Base-by-base conservation (phyloP, 768 basidiomycete genomes). In the Calocera viscosa region DNA sequence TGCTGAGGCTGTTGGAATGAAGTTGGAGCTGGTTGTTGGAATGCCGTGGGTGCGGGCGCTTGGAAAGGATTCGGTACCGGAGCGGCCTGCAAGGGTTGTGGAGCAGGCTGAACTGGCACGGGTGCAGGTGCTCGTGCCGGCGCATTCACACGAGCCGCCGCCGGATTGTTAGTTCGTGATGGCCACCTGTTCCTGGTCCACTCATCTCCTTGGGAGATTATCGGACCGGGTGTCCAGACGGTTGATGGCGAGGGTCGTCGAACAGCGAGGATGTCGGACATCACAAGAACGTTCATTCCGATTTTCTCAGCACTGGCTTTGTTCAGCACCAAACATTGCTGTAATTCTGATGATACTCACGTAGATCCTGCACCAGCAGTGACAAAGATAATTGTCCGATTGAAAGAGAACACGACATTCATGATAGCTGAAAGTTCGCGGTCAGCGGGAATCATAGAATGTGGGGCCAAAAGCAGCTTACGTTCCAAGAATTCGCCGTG, bases 271-370 rank as follows among this genome's bases (percentile, higher is more conserved):
- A 60, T 60, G 30, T 60, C 53, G 22, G 53, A 60, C 53, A 60
- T 60, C 14, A 60, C 53, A 10, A 60, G 24, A 19, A 60, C 53
- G 53, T 60, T 60, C 53, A 60, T 60, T 16, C 53, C 53, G 30
- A 60, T 60, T 26, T 60, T 14, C 22, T 60, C 53, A 5, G 53
- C 53, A 30, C 53, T 60, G 53, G 8, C 30, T 16, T 28, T 60
- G 53, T 32, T 60, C 53, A 60, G 24, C 30, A 60, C 3, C 30
- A 19, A 22, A 24, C 43, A 28, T 26, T 2, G 2, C 14, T 2
- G 7, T 32, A 19, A 32, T 11, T 28, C 53, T 5, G 53, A 28
- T 5, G 5, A 28, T 28, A 60, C 53, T 60, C 30, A 60, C 53
- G 26, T 60, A 19, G 53, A 60, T 60, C 53, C 53, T 16, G 26